Percentiles rank a stretch among this genome's conserved stretches.
These are phyloP conservation scores for Scytalidium lignicola DNA, from an alignment of 2,329 filamentous ascomycete genomes.

Conservation along the genomic window DNA sequence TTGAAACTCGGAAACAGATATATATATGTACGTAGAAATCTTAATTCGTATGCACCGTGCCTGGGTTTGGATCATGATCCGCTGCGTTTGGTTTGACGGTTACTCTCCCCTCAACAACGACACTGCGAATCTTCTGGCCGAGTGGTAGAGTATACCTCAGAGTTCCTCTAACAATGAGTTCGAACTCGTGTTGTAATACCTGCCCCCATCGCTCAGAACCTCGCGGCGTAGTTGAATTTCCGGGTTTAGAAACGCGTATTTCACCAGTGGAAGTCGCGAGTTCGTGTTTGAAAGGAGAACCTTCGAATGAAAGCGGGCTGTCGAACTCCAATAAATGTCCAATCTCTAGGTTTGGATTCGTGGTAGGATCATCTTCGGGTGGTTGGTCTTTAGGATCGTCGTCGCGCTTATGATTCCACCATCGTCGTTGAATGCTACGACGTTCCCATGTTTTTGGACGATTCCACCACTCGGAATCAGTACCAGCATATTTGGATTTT, in stretches of 20 bases:
- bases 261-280: constrained; percentile 72
- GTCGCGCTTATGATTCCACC: constrained; percentile 23
- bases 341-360: constrained; percentile 81
- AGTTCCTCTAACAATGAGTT: constrained; percentile 85
- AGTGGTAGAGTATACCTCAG: constrained; percentile 72
- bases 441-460: constrained; percentile 25
- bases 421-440: constrained; percentile 27
- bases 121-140: constrained; percentile 54
- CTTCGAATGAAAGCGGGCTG: constrained; percentile 82
- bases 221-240: constrained; percentile 78
- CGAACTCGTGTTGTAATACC: constrained; percentile 86
- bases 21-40: neutral
- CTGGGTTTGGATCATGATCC: constrained; percentile 25
- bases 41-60: constrained; percentile 16
- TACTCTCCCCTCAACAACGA: constrained; percentile 54
- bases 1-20: too few species aligned
- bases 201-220: constrained; percentile 85
- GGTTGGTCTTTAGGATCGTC: constrained; percentile 27
- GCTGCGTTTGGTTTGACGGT: constrained; percentile 52
- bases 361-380: constrained; percentile 56
- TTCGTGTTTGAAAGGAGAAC: constrained; percentile 76
- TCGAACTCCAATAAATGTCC: constrained; percentile 84
- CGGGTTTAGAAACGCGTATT: constrained; percentile 74
- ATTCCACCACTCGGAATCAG: constrained; percentile 51
- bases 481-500: constrained; percentile 84